A percentile compares a stretch with the other conserved stretches of the same genome.
These are phyloP conservation scores for Adiantum capillusveneris DNA, from an alignment of 75 land plant species.

Conservation along the genomic window DNA sequence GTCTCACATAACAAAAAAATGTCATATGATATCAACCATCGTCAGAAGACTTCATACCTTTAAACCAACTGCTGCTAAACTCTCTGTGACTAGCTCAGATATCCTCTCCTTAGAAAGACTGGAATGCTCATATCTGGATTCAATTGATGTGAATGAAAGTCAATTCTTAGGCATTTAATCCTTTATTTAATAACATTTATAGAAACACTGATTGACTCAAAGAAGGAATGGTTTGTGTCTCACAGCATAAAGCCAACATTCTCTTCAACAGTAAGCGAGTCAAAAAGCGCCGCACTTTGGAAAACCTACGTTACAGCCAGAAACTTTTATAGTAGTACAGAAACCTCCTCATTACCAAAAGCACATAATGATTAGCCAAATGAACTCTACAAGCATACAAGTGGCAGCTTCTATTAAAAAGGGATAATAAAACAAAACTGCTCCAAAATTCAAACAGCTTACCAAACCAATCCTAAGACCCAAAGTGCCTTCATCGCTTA, in stretches of 20 bases:
- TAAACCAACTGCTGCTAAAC: conserved; percentile 87
- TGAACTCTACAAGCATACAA: too few species aligned
- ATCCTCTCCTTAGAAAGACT: conserved; percentile 70
- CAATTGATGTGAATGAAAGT: neutral
- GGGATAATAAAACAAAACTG: neutral
- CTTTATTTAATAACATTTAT: neutral
- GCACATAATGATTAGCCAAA: too few species aligned
- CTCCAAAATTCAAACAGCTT: neutral
- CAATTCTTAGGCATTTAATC: too few species aligned
- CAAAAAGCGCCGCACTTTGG: conserved; percentile 99
- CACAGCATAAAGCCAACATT: conserved; percentile 99
- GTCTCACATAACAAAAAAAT: too few species aligned
- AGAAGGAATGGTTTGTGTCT: conserved; percentile 15
- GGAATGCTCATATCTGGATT: conserved; percentile 76
- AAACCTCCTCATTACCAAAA: too few species aligned
- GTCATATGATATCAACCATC: too few species aligned
- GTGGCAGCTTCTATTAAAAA: too few species aligned
- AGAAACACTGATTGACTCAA: conserved; percentile 1
- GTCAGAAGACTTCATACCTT: conserved; percentile 55
- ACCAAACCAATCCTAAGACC: conserved; percentile 97
- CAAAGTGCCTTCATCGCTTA: conserved; percentile 79
- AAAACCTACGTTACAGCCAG: conserved; percentile 48
- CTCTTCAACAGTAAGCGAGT: conserved; percentile 92
- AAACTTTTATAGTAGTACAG: neutral
- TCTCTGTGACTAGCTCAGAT: conserved; percentile 81